phyloP scores from a whole-genome alignment of 805 yeast genomes.

The Sugiyamaella qingdaonensis region DNA sequence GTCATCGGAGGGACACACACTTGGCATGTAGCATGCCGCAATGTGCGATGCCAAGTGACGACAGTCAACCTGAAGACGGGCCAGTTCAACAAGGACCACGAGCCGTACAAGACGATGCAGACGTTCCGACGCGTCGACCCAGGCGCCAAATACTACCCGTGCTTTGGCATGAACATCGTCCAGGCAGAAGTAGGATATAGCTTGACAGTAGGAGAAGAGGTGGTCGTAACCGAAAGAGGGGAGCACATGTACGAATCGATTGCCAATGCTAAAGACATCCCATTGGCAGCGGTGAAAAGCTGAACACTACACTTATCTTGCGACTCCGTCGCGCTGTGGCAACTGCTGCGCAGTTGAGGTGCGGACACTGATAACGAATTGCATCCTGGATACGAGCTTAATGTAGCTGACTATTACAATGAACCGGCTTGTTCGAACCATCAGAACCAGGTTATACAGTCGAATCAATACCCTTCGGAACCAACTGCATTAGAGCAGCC shows the following conservation, averaged over 20 bases:
- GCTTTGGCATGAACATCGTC: constrained; percentile 31
- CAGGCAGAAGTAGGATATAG: constrained; percentile 21
- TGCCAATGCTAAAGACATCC: not conserved
- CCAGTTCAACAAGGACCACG: constrained; percentile 19
- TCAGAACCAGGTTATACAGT: too few relatives aligned
- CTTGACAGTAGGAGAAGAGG: constrained; percentile 28
- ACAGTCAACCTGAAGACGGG: constrained; percentile 29
- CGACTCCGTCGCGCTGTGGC: not conserved
- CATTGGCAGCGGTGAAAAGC: not conserved
- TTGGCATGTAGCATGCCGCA: constrained; percentile 27
- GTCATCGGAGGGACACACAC: constrained; percentile 21
- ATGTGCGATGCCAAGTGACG: constrained; percentile 33
- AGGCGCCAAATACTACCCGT: constrained; percentile 25
- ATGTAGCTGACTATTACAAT: too few relatives aligned
- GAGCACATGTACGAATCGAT: constrained; percentile 17
- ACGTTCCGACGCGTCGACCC: constrained; percentile 29
- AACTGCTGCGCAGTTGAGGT: too few relatives aligned
- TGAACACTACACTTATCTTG: not conserved
- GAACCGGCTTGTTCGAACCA: too few relatives aligned
- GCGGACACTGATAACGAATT: too few relatives aligned
- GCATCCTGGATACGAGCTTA: too few relatives aligned
- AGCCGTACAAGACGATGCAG: constrained; percentile 31
- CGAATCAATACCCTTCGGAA: too few relatives aligned
- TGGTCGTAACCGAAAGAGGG: constrained; percentile 22
- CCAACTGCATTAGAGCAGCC: too few relatives aligned